phyloP scores from a whole-genome alignment of 495 filamentous ascomycete species.

The Aspergillus funiculosus region DNA sequence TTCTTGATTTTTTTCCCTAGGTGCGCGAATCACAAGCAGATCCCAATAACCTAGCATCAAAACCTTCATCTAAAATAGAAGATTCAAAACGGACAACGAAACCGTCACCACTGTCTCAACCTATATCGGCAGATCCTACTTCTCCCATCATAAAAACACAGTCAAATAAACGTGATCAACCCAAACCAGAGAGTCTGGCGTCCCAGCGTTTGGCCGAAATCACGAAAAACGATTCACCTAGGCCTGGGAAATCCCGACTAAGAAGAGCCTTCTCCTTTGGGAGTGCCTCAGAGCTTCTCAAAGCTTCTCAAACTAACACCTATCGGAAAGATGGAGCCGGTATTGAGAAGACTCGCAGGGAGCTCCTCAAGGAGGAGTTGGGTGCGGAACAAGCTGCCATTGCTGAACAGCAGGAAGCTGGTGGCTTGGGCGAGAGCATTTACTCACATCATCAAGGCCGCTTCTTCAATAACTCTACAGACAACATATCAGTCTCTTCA shows the following conservation, averaged over 20 bases:
- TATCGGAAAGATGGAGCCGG: conserved; percentile 43
- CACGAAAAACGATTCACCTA: conserved; percentile 64
- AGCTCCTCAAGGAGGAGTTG: conserved; percentile 61
- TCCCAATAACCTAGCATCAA: conserved; percentile 49
- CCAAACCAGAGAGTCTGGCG: conserved; percentile 55
- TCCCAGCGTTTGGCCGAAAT: conserved; percentile 75
- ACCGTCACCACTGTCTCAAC: conserved; percentile 86
- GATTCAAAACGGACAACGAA: conserved; percentile 62
- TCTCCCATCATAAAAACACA: conserved; percentile 27
- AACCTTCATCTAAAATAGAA: conserved; percentile 56
- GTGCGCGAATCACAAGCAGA: conserved; percentile 16
- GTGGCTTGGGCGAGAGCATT: conserved; percentile 86
- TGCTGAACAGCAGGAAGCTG: conserved; percentile 82
- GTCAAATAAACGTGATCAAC: conserved; percentile 22
- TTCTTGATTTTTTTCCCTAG: conserved; percentile 1
- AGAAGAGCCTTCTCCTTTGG: conserved; percentile 95
- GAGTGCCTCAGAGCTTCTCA: conserved; percentile 85
- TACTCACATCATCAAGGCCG: conserved; percentile 77
- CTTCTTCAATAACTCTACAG: conserved; percentile 85
- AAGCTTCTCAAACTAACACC: conserved; percentile 55
- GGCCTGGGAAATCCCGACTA: conserved; percentile 78
- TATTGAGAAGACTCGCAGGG: conserved; percentile 63
- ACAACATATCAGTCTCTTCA: conserved; percentile 94
- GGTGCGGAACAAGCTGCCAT: conserved; percentile 88
- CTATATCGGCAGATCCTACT: conserved; percentile 53